phyloP scores from a whole-genome alignment of 768 basidiomycete species.

The Boletus pseudopeckii region DNA sequence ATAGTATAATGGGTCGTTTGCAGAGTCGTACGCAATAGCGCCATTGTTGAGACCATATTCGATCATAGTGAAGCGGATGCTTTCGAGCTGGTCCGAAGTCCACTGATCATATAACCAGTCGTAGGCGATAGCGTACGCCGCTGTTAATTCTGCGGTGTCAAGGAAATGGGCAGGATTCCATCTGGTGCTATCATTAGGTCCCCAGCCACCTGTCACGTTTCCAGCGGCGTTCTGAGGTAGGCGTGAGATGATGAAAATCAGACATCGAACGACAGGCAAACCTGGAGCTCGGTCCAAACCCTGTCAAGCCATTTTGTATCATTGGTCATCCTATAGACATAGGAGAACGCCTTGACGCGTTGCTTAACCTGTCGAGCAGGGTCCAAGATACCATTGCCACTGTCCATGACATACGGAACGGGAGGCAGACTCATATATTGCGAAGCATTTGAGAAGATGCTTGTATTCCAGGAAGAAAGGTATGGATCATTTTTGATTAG shows the following conservation, averaged over 20 bases:
- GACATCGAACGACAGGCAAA: constrained; percentile 35
- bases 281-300: constrained; percentile 78
- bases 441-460: constrained; percentile 87
- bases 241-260: neutral
- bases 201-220: constrained; percentile 63
- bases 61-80: constrained; percentile 71
- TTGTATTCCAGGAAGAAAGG: constrained; percentile 82
- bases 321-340: constrained; percentile 87
- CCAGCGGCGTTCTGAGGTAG: constrained; percentile 63
- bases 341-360: constrained; percentile 89
- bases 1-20: constrained; percentile 32
- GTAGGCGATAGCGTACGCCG: constrained; percentile 89
- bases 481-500: constrained; percentile 85
- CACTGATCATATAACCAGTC: constrained; percentile 93
- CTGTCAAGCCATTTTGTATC: constrained; percentile 91
- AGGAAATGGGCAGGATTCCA: constrained; percentile 95
- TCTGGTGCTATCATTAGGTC: constrained; percentile 52
- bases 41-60: constrained; percentile 75
- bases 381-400: constrained; percentile 89
- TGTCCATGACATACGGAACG: constrained; percentile 72
- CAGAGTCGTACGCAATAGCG: constrained; percentile 45
- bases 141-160: constrained; percentile 84
- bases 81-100: constrained; percentile 65
- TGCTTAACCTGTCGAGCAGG: constrained; percentile 85
- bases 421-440: constrained; percentile 61